Evolutionary conservation across 352 stramenopile genomes (phyloP).

Genomic region (Phytophthora quininea): DNA sequence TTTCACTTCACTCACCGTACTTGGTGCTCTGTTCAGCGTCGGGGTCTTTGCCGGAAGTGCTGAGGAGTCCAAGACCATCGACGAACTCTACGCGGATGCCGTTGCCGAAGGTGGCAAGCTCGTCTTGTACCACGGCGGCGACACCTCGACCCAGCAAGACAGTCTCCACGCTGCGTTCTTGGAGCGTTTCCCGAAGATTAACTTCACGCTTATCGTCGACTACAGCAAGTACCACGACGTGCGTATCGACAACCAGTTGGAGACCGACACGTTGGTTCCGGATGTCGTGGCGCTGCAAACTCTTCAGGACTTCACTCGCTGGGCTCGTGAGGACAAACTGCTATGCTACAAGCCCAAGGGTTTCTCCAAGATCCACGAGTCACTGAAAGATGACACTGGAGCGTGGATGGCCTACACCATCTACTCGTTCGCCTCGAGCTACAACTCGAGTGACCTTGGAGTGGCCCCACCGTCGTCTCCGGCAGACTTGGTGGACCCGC

Average conservation of each 20-base stretch:
- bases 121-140: constrained; percentile 24
- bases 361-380: constrained; percentile 56
- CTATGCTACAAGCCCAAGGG: constrained; percentile 51
- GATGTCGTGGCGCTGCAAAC: constrained; percentile 55
- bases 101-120: constrained; percentile 43
- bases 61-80: constrained; percentile 52
- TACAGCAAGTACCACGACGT: constrained; percentile 25
- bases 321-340: constrained; percentile 40
- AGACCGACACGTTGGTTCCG: constrained; percentile 45
- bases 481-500: constrained; percentile 33
- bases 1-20: constrained; percentile 6
- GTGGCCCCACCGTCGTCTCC: constrained; percentile 16
- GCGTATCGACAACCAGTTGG: constrained; percentile 64
- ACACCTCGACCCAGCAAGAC: constrained; percentile 40
- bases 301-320: constrained; percentile 54
- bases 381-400: constrained; percentile 31
- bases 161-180: constrained; percentile 25
- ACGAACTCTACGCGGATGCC: constrained; percentile 46
- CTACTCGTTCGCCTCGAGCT: constrained; percentile 44
- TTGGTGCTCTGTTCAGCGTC: constrained; percentile 10
- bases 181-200: constrained; percentile 51
- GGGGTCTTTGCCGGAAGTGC: constrained; percentile 3
- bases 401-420: constrained; percentile 46
- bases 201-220: constrained; percentile 65
- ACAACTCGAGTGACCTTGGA: constrained; percentile 31